These are phyloP conservation scores for Cladosporium phlei DNA, from an alignment of 2,329 filamentous ascomycete genomes.

Conservation along the genomic window DNA sequence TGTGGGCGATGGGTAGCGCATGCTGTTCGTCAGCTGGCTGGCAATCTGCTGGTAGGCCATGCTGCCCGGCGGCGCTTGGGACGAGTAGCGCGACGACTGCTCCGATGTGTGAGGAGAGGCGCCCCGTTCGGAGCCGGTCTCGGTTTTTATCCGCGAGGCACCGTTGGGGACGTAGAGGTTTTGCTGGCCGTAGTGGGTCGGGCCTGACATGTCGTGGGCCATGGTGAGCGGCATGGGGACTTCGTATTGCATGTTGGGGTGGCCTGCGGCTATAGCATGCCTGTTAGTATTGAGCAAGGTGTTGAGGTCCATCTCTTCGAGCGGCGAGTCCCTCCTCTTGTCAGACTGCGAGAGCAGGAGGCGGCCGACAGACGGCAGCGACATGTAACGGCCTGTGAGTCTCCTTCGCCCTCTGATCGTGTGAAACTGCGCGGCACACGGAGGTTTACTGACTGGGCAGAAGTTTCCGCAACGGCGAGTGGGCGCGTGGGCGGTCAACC, in stretches of 20 bases:
- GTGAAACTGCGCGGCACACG: slow-evolving; percentile 8
- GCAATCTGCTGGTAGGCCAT: slow-evolving; percentile 43
- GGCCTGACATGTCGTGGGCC: slow-evolving; percentile 28
- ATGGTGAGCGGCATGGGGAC: slow-evolving; percentile 30
- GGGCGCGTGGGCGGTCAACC: slow-evolving; percentile 15
- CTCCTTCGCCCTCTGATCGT: slow-evolving; percentile 11
- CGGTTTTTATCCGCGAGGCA: slow-evolving; percentile 50
- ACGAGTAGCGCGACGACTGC: slow-evolving; percentile 53
- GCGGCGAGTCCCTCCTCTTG: slow-evolving; percentile 34
- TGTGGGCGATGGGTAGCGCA: slow-evolving; percentile 51
- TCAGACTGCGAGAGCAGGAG: slow-evolving; percentile 26
- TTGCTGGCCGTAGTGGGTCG: slow-evolving; percentile 34
- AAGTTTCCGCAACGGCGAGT: slow-evolving; percentile 21
- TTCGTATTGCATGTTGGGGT: slow-evolving; percentile 38
- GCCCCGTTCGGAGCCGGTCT: slow-evolving; percentile 56
- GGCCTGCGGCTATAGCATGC: slow-evolving; percentile 28
- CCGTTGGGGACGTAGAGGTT: slow-evolving; percentile 46
- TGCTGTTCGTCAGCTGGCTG: slow-evolving; percentile 46
- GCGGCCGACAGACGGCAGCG: slow-evolving; percentile 29
- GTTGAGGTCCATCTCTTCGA: slow-evolving; percentile 33
- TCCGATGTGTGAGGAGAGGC: slow-evolving; percentile 53
- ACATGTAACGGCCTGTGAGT: slow-evolving; percentile 19
- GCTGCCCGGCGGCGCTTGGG: slow-evolving; percentile 51
- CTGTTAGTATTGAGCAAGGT: slow-evolving; percentile 36
- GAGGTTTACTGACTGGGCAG: slow-evolving; percentile 23